A percentile compares a stretch with the other conserved stretches of the same genome.
phyloP scores from a whole-genome alignment of 345 rosid genomes.

The Euphorbia pulcherrima region DNA sequence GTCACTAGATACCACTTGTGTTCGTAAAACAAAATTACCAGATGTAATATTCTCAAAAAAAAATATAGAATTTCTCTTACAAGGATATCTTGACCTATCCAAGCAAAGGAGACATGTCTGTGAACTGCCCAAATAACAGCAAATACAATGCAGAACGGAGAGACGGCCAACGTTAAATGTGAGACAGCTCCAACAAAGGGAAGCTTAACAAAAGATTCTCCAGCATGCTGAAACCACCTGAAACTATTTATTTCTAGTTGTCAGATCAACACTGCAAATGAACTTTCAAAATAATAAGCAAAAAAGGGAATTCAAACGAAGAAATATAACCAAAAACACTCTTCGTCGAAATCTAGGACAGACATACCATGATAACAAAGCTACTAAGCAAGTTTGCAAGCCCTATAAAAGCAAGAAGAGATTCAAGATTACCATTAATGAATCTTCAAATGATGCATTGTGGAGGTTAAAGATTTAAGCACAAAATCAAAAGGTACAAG shows the following conservation, averaged over 20 bases:
- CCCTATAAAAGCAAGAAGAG: conserved; percentile 58
- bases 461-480: background rate
- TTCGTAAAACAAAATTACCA: background rate
- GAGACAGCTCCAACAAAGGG: conserved; percentile 89
- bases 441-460: conserved; percentile 5
- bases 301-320: background rate
- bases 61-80: conserved; percentile 42
- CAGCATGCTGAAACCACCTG: conserved; percentile 82
- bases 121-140: conserved; percentile 82
- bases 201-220: conserved; percentile 67
- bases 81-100: conserved; percentile 99
- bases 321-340: conserved; percentile 3
- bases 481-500: background rate
- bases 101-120: conserved; percentile 64
- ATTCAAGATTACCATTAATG: conserved; percentile 25
- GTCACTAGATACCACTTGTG: no score
- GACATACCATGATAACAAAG: conserved; percentile 81
- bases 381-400: conserved; percentile 86
- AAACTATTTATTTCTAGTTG: conserved; percentile 51
- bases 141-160: conserved; percentile 91
- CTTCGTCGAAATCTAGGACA: conserved; percentile 2
- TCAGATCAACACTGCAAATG: conserved; percentile 31
- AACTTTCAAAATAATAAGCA: conserved; percentile 1
- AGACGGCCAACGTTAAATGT: conserved; percentile 72
- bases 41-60: background rate